Evolutionary conservation across 1,284 basidiomycete species (phyloP), one percentile per base, ranked within the genome.

Genomic region (Ganoderma multipileum): DNA sequence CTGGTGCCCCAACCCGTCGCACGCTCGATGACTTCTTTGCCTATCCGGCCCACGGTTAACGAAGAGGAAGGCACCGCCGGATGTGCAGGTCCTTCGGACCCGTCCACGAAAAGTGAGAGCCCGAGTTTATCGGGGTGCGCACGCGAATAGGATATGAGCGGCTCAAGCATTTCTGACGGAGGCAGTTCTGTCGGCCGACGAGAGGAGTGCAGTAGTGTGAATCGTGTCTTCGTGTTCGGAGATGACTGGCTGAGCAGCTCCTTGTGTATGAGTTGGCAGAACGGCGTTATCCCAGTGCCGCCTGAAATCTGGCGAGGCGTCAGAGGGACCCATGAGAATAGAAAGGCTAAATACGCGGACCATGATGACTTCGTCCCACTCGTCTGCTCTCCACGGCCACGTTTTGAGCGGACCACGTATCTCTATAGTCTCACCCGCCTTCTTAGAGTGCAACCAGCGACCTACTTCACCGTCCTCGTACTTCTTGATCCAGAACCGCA

Each of bases 401-500:
- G 92, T 95, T 69, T 82, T 83, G 44, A 93, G 78, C 3, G 94
- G 94, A 0, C 93, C 94, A n/a, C 94, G 87, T 5, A 95, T 81
- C 74, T 92, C 91, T 38, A 96, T 83, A 28, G 80, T 79, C 55
- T 95, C 91, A 7, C 92, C 93, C 2, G 83, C 79, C 58, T 80
- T 80, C 76, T 90, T 91, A 7, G 91, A 84, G 77, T 94, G 92
- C 62, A 96, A 77, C 92, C 93, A 96, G 57, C 91, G 85, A 7
- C 91, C 91, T 41, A 95, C 91, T 80, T 96, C 94, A 42, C 95
- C 94, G 64, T 86, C 86, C 0, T 87, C 85, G 73, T 95, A 96
- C 71, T 83, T 87, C 80, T 94, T 94, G 42, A 95, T 84, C 91
- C 93, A 95, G 61, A 94, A 86, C 57, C 81, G 80, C 84, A 94